Percentiles rank a stretch among this genome's conserved stretches.
Evolutionary conservation across 805 yeast species (phyloP).

Genomic region (Lipomyces lipofer): DNA sequence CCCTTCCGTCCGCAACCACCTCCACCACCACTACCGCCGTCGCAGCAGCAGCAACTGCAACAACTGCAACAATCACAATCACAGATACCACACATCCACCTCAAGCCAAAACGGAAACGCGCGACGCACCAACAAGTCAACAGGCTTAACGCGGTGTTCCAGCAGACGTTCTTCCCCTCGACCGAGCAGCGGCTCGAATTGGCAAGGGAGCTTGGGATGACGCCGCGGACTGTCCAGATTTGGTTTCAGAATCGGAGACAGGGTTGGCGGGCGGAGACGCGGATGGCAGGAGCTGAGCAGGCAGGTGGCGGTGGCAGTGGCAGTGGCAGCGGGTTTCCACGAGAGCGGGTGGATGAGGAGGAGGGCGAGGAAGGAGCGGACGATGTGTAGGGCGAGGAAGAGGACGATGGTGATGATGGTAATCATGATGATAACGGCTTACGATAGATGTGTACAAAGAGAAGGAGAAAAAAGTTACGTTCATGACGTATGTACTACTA

Average conservation of each 20-base stretch:
- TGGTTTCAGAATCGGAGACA: conserved; percentile 73
- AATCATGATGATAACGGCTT: too few species aligned
- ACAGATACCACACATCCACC: conserved; percentile 19
- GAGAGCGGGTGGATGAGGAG: too few species aligned
- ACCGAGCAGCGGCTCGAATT: conserved; percentile 69
- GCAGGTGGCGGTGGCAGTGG: too few species aligned
- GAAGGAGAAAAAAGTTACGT: too few species aligned
- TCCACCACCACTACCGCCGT: conserved; percentile 1
- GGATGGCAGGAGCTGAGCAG: too few species aligned
- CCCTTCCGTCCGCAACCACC: conserved; percentile 4
- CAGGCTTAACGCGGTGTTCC: conserved; percentile 68
- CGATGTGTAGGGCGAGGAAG: too few species aligned
- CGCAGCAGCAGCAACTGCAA: not conserved
- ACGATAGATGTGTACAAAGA: too few species aligned
- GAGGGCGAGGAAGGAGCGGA: too few species aligned
- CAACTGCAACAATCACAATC: not conserved
- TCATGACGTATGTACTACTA: too few species aligned
- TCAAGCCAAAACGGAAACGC: conserved; percentile 57
- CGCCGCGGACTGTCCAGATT: conserved; percentile 84
- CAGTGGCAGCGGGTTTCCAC: too few species aligned
- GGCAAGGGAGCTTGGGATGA: conserved; percentile 73
- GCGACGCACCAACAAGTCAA: conserved; percentile 80
- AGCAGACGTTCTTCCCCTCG: conserved; percentile 72
- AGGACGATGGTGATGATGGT: too few species aligned
- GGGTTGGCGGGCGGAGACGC: conserved; percentile 36